These are phyloP conservation scores for Fragilaria crotonensis DNA, from an alignment of 108 stramenopile species.

Conservation along the genomic window DNA sequence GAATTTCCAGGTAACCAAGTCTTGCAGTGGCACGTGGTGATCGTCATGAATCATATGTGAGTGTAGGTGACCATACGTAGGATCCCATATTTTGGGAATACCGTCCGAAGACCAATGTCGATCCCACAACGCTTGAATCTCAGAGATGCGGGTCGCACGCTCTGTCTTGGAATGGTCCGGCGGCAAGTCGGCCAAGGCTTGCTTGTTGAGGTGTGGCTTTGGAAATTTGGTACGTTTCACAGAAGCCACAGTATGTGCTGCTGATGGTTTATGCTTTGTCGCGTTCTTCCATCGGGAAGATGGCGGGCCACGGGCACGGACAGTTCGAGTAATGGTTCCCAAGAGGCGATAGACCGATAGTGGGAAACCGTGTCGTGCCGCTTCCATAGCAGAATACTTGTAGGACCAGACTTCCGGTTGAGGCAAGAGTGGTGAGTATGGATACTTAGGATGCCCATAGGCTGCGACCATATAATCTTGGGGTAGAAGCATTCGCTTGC, in stretches of 20 bases:
- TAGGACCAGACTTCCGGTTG: slow-evolving; percentile 9
- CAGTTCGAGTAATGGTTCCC: slow-evolving; percentile 14
- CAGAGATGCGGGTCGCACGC: neutral
- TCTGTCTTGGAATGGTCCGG: slow-evolving; percentile 7
- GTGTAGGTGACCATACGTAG: neutral
- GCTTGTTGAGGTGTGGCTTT: neutral
- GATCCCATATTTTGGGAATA: neutral
- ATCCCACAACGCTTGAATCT: neutral
- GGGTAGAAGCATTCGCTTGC: neutral
- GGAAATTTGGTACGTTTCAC: neutral
- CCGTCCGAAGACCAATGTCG: neutral
- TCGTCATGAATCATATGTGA: neutral
- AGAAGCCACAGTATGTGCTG: neutral
- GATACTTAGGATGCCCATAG: neutral
- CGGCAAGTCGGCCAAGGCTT: slow-evolving; percentile 8
- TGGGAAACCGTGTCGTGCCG: slow-evolving; percentile 10
- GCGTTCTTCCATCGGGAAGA: neutral
- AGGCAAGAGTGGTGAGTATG: slow-evolving; percentile 1
- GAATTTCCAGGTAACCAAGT: slow-evolving; percentile 5
- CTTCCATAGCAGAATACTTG: slow-evolving; percentile 8
- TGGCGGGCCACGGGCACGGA: neutral
- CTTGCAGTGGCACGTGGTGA: slow-evolving; percentile 7
- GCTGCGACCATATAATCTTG: neutral
- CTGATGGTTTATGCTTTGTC: neutral
- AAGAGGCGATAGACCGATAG: slow-evolving; percentile 10